Evolutionary conservation across 805 yeast genomes (phyloP).

Genomic region (Kluyveromyces lactis): DNA sequence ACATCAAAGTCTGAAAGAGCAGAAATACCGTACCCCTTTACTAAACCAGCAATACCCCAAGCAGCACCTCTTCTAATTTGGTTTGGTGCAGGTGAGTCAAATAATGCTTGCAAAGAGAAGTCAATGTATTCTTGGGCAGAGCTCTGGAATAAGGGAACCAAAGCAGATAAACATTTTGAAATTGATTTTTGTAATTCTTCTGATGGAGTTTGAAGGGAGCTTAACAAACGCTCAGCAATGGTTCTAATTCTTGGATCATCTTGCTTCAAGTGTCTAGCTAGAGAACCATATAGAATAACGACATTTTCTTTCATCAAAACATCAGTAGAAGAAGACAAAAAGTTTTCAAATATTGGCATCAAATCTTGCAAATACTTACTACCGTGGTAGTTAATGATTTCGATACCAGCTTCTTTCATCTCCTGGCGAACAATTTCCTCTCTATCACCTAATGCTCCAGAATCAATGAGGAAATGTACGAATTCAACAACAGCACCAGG

Average conservation of each 20-base stretch:
- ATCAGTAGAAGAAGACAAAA: conserved; percentile 32
- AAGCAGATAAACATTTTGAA: conserved; percentile 77
- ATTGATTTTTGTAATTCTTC: conserved; percentile 86
- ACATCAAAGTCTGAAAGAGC: conserved; percentile 70
- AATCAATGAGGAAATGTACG: conserved; percentile 55
- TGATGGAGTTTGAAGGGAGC: conserved; percentile 77
- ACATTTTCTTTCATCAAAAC: conserved; percentile 65
- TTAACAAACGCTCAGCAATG: conserved; percentile 61
- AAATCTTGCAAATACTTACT: conserved; percentile 57
- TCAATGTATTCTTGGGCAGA: conserved; percentile 50
- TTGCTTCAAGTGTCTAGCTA: conserved; percentile 72
- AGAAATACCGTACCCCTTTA: conserved; percentile 80
- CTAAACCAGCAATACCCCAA: conserved; percentile 90
- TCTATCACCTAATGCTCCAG: conserved; percentile 65
- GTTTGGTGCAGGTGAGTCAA: conserved; percentile 33
- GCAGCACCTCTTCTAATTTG: conserved; percentile 87
- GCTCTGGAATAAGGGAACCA: conserved; percentile 50
- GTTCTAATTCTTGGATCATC: conserved; percentile 57
- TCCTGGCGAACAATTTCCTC: conserved; percentile 69
- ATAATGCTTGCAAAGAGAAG: conserved; percentile 48
- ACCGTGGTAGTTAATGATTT: conserved; percentile 61
- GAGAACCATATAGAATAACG: conserved; percentile 81
- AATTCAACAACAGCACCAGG: conserved; percentile 39
- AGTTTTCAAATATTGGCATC: conserved; percentile 72
- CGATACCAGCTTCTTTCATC: conserved; percentile 83